Conservation (phyloP, 495 filamentous ascomycete species). For the Friedmanniomyces endolithicus region DNA sequence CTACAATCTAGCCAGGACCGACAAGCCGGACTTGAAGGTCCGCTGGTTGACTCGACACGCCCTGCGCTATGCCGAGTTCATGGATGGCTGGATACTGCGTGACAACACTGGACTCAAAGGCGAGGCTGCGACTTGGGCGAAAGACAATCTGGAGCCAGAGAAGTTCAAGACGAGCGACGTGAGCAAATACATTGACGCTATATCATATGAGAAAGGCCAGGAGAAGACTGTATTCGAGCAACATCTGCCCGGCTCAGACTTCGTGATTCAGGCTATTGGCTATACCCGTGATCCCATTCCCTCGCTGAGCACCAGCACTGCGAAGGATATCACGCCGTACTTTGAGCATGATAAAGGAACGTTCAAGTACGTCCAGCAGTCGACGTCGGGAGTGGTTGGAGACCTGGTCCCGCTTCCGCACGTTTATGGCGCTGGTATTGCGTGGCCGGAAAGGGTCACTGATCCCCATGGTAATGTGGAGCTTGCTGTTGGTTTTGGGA, state of each 20-base stretch:
- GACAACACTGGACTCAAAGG: constrained; percentile 55
- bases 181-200: constrained; percentile 38
- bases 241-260: constrained; percentile 38
- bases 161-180: constrained; percentile 37
- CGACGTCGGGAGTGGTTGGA: not conserved
- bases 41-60: constrained; percentile 50
- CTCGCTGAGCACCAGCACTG: constrained; percentile 23
- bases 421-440: constrained; percentile 47
- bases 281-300: constrained; percentile 41
- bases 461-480: constrained; percentile 51
- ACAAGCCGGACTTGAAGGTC: constrained; percentile 41
- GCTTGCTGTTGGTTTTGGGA: constrained; percentile 48
- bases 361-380: constrained; percentile 28
- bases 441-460: constrained; percentile 46
- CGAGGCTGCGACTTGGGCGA: constrained; percentile 46
- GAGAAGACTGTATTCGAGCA: constrained; percentile 34
- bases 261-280: constrained; percentile 45
- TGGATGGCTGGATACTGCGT: constrained; percentile 48
- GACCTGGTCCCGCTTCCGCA: constrained; percentile 36
- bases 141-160: constrained; percentile 42
- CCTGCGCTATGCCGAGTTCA: constrained; percentile 48
- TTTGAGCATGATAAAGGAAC: constrained; percentile 40
- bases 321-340: constrained; percentile 26
- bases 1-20: constrained; percentile 36
- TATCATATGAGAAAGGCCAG: constrained; percentile 36